Evolutionary conservation across 345 rosid genomes (phyloP).

Genomic region (Acer yangbiense): DNA sequence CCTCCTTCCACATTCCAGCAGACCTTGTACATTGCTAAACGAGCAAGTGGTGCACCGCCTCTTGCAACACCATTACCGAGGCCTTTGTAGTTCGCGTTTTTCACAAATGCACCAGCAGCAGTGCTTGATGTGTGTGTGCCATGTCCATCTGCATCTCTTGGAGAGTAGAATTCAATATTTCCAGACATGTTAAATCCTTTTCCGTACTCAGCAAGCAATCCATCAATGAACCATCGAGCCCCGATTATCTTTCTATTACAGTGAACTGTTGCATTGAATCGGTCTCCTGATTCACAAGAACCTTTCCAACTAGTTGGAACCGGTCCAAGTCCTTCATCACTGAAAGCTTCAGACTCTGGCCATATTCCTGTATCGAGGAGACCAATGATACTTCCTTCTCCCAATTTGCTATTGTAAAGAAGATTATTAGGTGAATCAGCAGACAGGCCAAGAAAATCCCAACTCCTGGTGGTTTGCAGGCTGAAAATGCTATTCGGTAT

Average conservation of each 20-base stretch:
- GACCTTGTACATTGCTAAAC: constrained; percentile 53
- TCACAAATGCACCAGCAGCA: constrained; percentile 37
- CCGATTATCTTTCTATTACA: constrained; percentile 58
- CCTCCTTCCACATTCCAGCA: constrained; percentile 41
- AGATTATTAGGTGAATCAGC: not conserved
- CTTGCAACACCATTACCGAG: constrained; percentile 44
- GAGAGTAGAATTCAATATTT: constrained; percentile 38
- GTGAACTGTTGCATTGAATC: constrained; percentile 31
- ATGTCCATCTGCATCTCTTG: constrained; percentile 53
- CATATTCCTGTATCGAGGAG: constrained; percentile 34
- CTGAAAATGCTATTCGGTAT: constrained; percentile 16
- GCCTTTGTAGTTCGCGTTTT: constrained; percentile 25
- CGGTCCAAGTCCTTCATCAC: constrained; percentile 47
- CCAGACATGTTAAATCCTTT: constrained; percentile 37
- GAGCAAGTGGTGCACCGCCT: constrained; percentile 50
- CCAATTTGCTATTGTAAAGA: constrained; percentile 30
- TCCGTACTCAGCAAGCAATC: constrained; percentile 44
- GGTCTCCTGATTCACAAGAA: constrained; percentile 37
- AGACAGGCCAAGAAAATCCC: constrained; percentile 6
- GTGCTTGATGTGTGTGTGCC: constrained; percentile 52
- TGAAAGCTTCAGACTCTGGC: constrained; percentile 51
- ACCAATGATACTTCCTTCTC: constrained; percentile 34
- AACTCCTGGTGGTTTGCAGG: constrained; percentile 8
- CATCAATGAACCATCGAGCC: constrained; percentile 49
- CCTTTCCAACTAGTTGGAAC: constrained; percentile 60